Conservation (phyloP, 2,329 filamentous ascomycete species). For the Aspergillus quadricinctus region DNA sequence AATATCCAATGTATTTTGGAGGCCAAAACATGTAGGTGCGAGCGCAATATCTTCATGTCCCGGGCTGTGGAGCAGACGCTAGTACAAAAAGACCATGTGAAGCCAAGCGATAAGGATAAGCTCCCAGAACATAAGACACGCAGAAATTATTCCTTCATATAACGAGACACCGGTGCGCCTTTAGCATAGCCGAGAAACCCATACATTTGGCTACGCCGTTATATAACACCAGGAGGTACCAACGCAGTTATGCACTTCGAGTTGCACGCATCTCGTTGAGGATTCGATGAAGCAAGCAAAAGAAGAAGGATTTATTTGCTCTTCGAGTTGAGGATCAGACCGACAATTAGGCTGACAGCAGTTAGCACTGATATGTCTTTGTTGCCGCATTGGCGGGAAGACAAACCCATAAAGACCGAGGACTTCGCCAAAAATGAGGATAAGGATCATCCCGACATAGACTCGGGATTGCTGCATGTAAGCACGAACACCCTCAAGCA, state of each 20-base stretch:
- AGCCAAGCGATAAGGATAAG: neutral
- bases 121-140: neutral
- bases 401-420: conserved; percentile 90
- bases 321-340: conserved; percentile 88
- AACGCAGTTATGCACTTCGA: neutral
- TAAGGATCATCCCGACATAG: conserved; percentile 98
- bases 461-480: conserved; percentile 96
- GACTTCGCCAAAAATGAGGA: conserved; percentile 97
- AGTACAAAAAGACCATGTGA: neutral
- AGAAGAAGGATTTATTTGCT: conserved; percentile 28
- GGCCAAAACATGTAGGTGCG: neutral
- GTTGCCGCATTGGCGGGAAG: neutral
- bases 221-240: neutral
- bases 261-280: conserved; percentile 13
- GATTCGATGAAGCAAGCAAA: neutral
- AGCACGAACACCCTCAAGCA: conserved; percentile 66
- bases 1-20: neutral
- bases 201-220: neutral
- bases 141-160: neutral
- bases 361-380: conserved; percentile 16
- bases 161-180: neutral
- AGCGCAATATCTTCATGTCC: neutral
- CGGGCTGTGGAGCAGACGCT: neutral
- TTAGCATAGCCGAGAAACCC: neutral
- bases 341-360: conserved; percentile 72